Evolutionary conservation across 2,329 filamentous ascomycete genomes (phyloP).

Genomic region (Ceratocystiopsis sp.): DNA sequence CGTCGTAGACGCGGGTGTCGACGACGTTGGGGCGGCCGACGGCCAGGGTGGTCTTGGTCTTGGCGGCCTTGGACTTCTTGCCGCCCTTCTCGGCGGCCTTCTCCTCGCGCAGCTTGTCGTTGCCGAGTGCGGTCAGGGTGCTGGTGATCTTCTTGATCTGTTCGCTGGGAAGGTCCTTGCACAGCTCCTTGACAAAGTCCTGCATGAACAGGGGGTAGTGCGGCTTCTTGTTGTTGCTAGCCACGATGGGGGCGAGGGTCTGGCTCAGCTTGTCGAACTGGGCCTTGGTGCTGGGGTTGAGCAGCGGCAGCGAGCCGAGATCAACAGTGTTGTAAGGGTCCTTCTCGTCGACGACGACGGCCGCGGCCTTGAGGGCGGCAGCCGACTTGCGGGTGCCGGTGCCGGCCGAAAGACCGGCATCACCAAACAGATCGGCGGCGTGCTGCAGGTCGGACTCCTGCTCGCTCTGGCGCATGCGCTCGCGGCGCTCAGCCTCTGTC

Average conservation of each 20-base stretch:
- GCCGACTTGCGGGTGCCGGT: slow-evolving; percentile 54
- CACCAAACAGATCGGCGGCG: slow-evolving; percentile 78
- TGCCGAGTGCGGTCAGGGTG: slow-evolving; percentile 71
- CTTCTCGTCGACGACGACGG: slow-evolving; percentile 50
- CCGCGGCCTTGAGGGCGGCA: slow-evolving; percentile 34
- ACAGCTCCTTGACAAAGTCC: slow-evolving; percentile 76
- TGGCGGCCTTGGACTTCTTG: slow-evolving; percentile 94
- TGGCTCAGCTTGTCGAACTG: slow-evolving; percentile 71
- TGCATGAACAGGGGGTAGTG: slow-evolving; percentile 83
- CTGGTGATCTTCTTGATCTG: slow-evolving; percentile 95
- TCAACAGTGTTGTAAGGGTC: slow-evolving; percentile 71
- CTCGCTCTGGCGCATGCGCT: slow-evolving; percentile 61
- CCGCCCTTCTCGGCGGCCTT: slow-evolving; percentile 83
- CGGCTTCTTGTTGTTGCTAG: slow-evolving; percentile 63
- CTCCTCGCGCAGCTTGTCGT: slow-evolving; percentile 98
- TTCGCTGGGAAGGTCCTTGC: slow-evolving; percentile 73
- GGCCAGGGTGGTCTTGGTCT: slow-evolving; percentile 78
- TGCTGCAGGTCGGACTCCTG: slow-evolving; percentile 78
- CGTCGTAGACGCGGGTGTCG: slow-evolving; percentile 60
- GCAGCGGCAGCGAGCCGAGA: slow-evolving; percentile 61
- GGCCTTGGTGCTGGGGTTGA: slow-evolving; percentile 74
- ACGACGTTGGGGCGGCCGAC: slow-evolving; percentile 42
- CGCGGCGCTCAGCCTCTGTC: slow-evolving; percentile 53
- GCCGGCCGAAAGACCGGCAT: slow-evolving; percentile 50
- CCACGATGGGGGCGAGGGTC: slow-evolving; percentile 62